A percentile compares a stretch with the other conserved stretches of the same genome.
Evolutionary conservation across 345 rosid genomes (phyloP).

Genomic region (Citrus sp.): DNA sequence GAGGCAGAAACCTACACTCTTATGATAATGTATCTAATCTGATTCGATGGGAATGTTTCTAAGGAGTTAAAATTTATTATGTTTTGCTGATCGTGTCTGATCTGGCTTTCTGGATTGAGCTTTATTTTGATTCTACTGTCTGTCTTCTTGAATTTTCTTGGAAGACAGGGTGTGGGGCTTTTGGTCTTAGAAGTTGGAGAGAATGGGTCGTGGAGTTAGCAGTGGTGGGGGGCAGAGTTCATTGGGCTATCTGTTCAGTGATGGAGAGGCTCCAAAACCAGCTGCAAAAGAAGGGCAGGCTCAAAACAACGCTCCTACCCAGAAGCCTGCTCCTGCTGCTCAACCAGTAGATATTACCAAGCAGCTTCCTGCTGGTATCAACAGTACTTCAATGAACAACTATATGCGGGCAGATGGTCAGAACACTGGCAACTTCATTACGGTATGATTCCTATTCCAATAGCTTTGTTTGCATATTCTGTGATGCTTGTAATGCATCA

Average conservation of each 20-base stretch:
- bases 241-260: conserved; percentile 73
- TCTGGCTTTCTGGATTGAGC: not conserved
- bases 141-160: not conserved
- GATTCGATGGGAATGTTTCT: not conserved
- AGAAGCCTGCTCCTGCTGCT: conserved; percentile 40
- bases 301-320: conserved; percentile 24
- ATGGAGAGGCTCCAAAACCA: conserved; percentile 69
- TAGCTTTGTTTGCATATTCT: not conserved
- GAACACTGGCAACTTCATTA: conserved; percentile 79
- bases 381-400: conserved; percentile 58
- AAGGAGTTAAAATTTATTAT: too few relatives aligned
- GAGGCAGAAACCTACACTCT: not conserved
- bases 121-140: not conserved
- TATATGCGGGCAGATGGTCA: conserved; percentile 80
- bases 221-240: conserved; percentile 90
- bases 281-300: conserved; percentile 34
- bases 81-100: not conserved
- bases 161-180: not conserved
- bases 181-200: conserved; percentile 2
- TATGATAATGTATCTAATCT: not conserved
- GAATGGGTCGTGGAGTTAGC: conserved; percentile 82
- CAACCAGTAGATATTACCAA: conserved; percentile 45
- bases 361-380: conserved; percentile 67
- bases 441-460: conserved; percentile 34
- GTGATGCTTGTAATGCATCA: not conserved